Conservation (phyloP, 345 rosid genomes). For the Arabis hirsuta region DNA sequence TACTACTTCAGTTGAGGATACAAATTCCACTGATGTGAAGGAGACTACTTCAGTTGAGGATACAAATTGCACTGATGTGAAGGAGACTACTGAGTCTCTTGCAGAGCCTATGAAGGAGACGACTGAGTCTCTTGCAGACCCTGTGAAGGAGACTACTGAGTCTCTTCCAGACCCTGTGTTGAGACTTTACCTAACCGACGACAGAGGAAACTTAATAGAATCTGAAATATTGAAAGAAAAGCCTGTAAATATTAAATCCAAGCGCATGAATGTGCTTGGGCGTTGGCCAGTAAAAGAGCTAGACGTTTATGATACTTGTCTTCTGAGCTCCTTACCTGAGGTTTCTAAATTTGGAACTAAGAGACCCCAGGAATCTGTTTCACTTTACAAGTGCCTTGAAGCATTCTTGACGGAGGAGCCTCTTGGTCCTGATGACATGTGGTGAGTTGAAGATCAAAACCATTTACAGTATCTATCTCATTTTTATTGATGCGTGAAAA, state of each 20-base stretch:
- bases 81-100: too few relatives aligned
- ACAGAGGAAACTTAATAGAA: constrained; percentile 63
- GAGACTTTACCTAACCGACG: constrained; percentile 67
- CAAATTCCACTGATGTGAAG: constrained; percentile 43
- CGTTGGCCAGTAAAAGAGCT: constrained; percentile 77
- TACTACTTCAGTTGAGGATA: constrained; percentile 45
- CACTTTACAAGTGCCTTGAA: constrained; percentile 91
- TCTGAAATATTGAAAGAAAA: constrained; percentile 60
- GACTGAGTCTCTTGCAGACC: constrained; percentile 20
- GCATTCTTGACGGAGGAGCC: constrained; percentile 98
- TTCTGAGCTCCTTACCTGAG: constrained; percentile 73
- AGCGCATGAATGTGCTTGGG: constrained; percentile 65
- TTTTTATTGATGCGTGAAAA: background rate
- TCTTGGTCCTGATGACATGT: constrained; percentile 99
- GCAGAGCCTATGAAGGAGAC: too few relatives aligned
- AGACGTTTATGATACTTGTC: constrained; percentile 57
- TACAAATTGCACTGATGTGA: too few relatives aligned
- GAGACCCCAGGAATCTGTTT: constrained; percentile 82
- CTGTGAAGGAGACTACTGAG: constrained; percentile 46
- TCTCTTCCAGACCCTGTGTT: constrained; percentile 58
- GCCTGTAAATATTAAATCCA: constrained; percentile 49
- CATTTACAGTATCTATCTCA: constrained; percentile 19
- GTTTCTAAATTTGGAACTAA: constrained; percentile 72
- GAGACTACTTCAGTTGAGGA: background rate
- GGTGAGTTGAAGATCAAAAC: constrained; percentile 58